These are phyloP conservation scores for Vitis hybrid DNA, from an alignment of 177 flowering plant species.

Conservation along the genomic window DNA sequence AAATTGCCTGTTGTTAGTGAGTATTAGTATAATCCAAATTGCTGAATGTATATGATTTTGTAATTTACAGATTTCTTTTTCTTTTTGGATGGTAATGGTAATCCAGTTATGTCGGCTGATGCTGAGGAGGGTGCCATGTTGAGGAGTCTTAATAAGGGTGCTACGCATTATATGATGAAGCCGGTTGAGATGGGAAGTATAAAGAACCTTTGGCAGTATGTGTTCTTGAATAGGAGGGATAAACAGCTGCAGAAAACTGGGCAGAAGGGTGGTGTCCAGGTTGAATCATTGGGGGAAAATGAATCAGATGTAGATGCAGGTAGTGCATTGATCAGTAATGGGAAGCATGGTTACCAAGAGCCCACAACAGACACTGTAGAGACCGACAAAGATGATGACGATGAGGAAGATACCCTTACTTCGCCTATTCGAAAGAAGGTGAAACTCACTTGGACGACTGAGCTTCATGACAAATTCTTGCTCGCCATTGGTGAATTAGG, in stretches of 20 bases:
- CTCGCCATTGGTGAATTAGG: background rate
- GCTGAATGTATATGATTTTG: background rate
- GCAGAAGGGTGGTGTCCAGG: background rate
- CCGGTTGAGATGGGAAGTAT: background rate
- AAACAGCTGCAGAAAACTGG: background rate
- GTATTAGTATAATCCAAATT: background rate
- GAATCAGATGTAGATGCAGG: background rate
- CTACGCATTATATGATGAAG: background rate
- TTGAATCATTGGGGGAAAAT: background rate
- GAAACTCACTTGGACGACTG: conserved; percentile 11
- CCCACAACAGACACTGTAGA: background rate
- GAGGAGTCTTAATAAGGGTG: background rate
- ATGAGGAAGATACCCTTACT: background rate
- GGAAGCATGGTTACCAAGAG: background rate
- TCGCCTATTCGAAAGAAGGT: background rate
- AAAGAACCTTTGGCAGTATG: conserved; percentile 4
- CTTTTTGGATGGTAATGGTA: background rate
- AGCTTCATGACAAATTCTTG: conserved; percentile 4
- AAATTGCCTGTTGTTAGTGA: conserved; percentile 5
- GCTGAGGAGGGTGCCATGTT: background rate
- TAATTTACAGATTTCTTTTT: background rate
- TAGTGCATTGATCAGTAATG: background rate
- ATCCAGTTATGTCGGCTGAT: background rate
- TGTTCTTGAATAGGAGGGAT: background rate
- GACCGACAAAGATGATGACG: background rate